Percentiles rank a stretch among this genome's conserved stretches.
These are phyloP conservation scores for Sistotremastrum niveocremeum DNA, from an alignment of 768 basidiomycete genomes.

Conservation along the genomic window DNA sequence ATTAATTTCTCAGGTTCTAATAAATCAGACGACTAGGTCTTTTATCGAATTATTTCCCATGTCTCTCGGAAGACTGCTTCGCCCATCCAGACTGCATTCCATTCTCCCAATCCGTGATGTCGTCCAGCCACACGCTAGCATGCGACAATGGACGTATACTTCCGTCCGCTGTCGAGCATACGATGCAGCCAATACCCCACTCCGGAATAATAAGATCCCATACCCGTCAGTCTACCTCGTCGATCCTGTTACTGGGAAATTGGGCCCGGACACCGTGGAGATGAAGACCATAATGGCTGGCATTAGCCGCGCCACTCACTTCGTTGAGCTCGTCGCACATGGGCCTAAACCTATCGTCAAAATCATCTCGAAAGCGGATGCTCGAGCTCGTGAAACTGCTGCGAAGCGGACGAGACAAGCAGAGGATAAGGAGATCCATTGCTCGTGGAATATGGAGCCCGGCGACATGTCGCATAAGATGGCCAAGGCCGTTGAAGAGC, in stretches of 20 bases:
- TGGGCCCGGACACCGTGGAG: conserved; percentile 13
- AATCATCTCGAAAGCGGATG: conserved; percentile 33
- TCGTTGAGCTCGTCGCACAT: conserved; percentile 41
- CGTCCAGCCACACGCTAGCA: no score
- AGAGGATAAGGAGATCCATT: conserved; percentile 48
- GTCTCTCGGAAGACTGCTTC: no score
- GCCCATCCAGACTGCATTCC: no score
- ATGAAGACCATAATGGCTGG: conserved; percentile 25
- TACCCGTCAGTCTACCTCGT: conserved; percentile 30
- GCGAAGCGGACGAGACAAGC: conserved; percentile 15
- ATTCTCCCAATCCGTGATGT: no score
- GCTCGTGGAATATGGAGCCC: conserved; percentile 50
- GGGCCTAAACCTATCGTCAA: conserved; percentile 47
- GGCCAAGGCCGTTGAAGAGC: conserved; percentile 37
- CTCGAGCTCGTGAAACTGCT: conserved; percentile 21
- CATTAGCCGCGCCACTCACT: conserved; percentile 27
- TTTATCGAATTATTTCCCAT: no score
- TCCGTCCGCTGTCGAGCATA: no score
- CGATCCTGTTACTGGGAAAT: conserved; percentile 30
- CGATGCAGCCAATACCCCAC: neutral
- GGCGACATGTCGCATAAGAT: conserved; percentile 58
- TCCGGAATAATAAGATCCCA: conserved; percentile 29
- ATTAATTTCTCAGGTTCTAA: no score
- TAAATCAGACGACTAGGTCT: no score
- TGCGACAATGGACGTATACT: no score